phyloP scores from a whole-genome alignment of 495 filamentous ascomycete genomes.

The Podospora appendiculata region DNA sequence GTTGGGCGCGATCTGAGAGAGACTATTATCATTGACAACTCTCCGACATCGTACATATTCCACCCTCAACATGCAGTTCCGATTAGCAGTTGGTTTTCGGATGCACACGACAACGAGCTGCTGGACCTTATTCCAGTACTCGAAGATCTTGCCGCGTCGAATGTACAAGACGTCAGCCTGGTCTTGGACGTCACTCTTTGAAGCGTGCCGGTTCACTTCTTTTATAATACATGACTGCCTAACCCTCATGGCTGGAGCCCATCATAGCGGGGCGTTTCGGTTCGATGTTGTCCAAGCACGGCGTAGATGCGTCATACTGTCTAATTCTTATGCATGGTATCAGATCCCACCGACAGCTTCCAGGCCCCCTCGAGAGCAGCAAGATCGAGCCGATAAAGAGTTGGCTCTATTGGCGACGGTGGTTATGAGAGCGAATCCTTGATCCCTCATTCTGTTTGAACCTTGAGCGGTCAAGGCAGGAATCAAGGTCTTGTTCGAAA shows the following conservation, averaged over 20 bases:
- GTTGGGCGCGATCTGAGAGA: slow-evolving; percentile 92
- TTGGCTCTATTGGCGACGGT: not conserved
- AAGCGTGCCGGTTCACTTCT: slow-evolving; percentile 30
- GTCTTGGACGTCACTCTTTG: slow-evolving; percentile 94
- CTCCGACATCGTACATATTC: slow-evolving; percentile 98
- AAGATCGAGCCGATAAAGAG: not conserved
- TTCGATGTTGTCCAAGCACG: not conserved
- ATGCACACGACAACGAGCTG: slow-evolving; percentile 98
- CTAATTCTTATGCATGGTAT: not conserved
- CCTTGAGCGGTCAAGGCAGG: not conserved
- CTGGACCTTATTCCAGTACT: slow-evolving; percentile 97
- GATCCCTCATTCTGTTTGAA: not conserved
- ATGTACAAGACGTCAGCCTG: slow-evolving; percentile 92
- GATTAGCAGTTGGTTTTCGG: slow-evolving; percentile 99
- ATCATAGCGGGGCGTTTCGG: slow-evolving; percentile 42
- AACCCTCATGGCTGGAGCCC: slow-evolving; percentile 13
- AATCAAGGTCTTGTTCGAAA: not conserved
- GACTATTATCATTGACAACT: slow-evolving; percentile 99
- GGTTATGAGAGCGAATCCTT: not conserved
- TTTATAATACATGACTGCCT: slow-evolving; percentile 8
- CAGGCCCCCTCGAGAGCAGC: not conserved
- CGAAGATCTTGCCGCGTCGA: slow-evolving; percentile 82
- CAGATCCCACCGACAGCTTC: not conserved
- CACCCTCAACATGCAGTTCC: slow-evolving; percentile 98
- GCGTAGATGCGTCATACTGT: not conserved